Percentiles rank a stretch among this genome's conserved stretches.
phyloP scores from a whole-genome alignment of 352 stramenopile genomes.

The Phytophthora constricta region DNA sequence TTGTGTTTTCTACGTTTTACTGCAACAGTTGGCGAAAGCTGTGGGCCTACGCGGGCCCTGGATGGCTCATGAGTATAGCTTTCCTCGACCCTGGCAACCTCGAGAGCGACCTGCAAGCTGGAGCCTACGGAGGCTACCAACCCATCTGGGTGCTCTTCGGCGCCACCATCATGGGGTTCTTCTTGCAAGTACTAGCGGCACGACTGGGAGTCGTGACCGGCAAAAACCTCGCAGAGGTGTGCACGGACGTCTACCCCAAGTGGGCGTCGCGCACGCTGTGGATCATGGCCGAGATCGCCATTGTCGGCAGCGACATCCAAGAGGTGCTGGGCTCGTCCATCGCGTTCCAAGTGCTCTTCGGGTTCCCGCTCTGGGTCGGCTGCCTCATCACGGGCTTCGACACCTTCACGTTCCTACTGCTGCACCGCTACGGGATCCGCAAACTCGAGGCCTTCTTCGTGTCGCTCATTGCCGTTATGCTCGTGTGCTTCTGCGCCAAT shows the following conservation, averaged over 20 bases:
- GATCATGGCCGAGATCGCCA: slow-evolving; percentile 92
- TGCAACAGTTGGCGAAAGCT: no score
- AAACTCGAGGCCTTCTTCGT: slow-evolving; percentile 94
- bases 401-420: slow-evolving; percentile 92
- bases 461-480: slow-evolving; percentile 91
- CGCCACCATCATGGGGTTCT: no score
- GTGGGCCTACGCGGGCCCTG: no score
- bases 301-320: slow-evolving; percentile 90
- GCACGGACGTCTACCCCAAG: slow-evolving; percentile 66
- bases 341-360: slow-evolving; percentile 87
- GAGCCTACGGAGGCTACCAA: no score
- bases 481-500: slow-evolving; percentile 90
- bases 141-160: no score
- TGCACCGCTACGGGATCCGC: slow-evolving; percentile 90
- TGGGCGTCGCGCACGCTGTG: slow-evolving; percentile 73
- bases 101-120: no score
- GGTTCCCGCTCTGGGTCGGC: slow-evolving; percentile 86
- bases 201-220: no score
- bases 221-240: slow-evolving; percentile 86
- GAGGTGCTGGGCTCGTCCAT: slow-evolving; percentile 91
- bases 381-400: slow-evolving; percentile 84
- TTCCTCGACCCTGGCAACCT: no score
- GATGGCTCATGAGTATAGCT: no score
- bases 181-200: no score
- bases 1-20: no score